Base-by-base conservation (phyloP, 2,329 filamentous ascomycete species). In the Dactylellina parvicollis region DNA sequence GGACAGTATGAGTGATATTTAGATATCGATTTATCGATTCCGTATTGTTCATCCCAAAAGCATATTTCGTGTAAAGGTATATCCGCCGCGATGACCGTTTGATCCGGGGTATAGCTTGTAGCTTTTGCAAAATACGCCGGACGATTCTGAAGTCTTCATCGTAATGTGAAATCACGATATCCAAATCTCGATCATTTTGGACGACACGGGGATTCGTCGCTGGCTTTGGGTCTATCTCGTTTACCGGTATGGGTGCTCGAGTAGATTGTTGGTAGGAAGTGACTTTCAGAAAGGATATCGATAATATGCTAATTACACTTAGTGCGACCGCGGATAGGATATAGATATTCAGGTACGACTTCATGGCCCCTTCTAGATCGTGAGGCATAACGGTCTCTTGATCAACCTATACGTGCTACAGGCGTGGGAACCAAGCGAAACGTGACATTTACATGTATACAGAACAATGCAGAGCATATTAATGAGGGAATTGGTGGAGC, bases 101-200 rank as follows among this genome's bases (percentile, higher is more conserved):
- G 9, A 54, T 36, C 16, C 14, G 16, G 3, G 30, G 12, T 26
- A 54, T 36, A 3, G 4, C 16, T 18, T 54, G 30, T 2, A 44
- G 30, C 22, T 54, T 28, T 18, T 20, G 5, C 2, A 30, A 24
- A 36, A 36, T 10, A 34, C 4, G 5, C 24, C 38, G n/a, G 7
- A 24, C 30, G 36, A 22, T 7, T 22, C 4, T 44, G 20, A 54
- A 20, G 14, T 54, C 49, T 22, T 54, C 49, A 14, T 54, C 16
- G 16, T 36, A 38, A n/a, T 54, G 49, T 3, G 49, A 20, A 16
- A 54, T 38, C 2, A 54, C 49, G 16, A 54, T 54, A 38, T 54
- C 49, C 9, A 54, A 38, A n/a, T 54, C 32, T 18, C 30, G 8
- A 14, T 38, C 44, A 12, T 28, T 49, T 22, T 28, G 3, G 22